Base-by-base conservation (phyloP, 2,329 filamentous ascomycete species). In the Cercospora canescens region DNA sequence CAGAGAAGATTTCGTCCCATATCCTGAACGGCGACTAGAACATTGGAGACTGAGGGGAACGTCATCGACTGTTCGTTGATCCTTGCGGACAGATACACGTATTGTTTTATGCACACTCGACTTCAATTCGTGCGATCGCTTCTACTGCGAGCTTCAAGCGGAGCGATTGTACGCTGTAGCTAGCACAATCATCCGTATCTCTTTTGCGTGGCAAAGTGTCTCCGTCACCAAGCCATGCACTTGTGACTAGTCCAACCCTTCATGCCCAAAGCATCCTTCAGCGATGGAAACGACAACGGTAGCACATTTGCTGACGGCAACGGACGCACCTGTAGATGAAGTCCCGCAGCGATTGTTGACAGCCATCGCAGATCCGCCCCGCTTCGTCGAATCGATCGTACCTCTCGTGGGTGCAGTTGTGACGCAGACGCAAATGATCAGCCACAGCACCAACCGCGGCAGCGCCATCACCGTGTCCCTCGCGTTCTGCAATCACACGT, bases 1-100 rank as follows among this genome's bases (percentile, higher is more conserved):
- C 64, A 7, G 64, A 63, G 60, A 66, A 66, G 48, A 66, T 66
- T 18, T 45, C 64, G 34, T 45, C 28, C 8, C 54, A 66, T 32
- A 66, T 63, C 4, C 34, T 63, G 52, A 60, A 54, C 24, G 64
- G 11, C 37, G 56, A 59, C 32, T 59, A 54, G 50, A 11, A n/a
- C n/a, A 26, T 48, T 8, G 16, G 8, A 9, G 3, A 3, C n/a
- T n/a, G 16, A 48, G 41, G 16, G 21, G 41, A 18, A 18, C 18
- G 41, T n/a, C 3, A 18, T 18, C 18, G 2, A 48, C 18, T 18
- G 3, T 18, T n/a, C 4, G 41, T 3, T 3, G 8, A n/a, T 3
- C 16, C 8, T 48, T 9, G 21, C 8, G 4, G 21, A 35, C 7
- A 11, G 34, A 35, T n/a, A n/a, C n/a, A n/a, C n/a, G n/a, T 8